Base-by-base conservation (phyloP, 495 filamentous ascomycete species). In the Neurospora sp. region DNA sequence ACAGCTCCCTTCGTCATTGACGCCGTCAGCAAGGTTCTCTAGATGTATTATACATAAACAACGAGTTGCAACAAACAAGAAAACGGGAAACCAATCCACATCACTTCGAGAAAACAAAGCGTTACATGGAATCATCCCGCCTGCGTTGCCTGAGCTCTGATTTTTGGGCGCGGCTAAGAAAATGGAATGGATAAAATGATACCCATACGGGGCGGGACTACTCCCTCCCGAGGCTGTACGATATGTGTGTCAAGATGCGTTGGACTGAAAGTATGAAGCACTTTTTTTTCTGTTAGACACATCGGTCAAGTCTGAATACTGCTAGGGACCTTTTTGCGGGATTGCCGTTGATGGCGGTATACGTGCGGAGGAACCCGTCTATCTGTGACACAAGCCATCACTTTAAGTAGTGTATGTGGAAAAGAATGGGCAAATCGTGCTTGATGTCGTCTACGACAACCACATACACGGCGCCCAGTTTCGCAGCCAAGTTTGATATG, bases 1-100 rank as follows among this genome's bases (percentile, higher is more conserved):
- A 40, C 74, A 96, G 94, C 92, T 71, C 94, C 94, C 72, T 96
- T 96, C 83, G 87, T 90, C 74, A 83, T 96, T 81, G 92, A 96
- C 75, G 92, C 90, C 77, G 86, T 91, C 74, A 88, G 83, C 77
- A 92, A 91, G 81, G 84, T 96, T 75, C 85, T 96, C 70, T 97
- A 90, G 69, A 37, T 45, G 35, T 65, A 37, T 37, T 7, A 37
- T 37, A 37, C 35, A 37, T 37, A 7, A 37, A 37, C 35, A 37
- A 37, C 35, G 3, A 39, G 59, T 65, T 40, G 53, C 7, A 59
- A 27, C 48, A 31, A 59, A 27, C 27, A 27, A 1, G 0, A 53
- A 2, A 14, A 59, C 22, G 20, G 27, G 20, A 14, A 14, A 7
- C 14, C 48, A 12, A 7, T 10, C 45, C 45, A 53, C 9, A 27